Conservation (phyloP, 139 green algal genomes). For the Picochlorum sp. region DNA sequence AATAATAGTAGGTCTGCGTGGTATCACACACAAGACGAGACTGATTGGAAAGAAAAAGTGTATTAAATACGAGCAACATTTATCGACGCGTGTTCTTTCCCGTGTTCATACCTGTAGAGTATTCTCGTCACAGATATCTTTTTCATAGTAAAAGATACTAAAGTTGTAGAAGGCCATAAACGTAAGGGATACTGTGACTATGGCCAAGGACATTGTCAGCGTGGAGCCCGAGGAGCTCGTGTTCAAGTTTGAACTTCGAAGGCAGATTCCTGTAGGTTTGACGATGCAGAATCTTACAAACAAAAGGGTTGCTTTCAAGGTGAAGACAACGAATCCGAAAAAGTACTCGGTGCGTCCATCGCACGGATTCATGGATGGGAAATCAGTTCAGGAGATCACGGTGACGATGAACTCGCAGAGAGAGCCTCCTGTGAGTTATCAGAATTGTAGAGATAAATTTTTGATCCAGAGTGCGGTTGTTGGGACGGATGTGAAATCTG, state of each 20-base stretch:
- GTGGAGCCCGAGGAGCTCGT: not conserved
- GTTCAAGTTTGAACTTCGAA: constrained; percentile 58
- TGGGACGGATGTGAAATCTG: constrained; percentile 14
- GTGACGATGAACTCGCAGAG: constrained; percentile 56
- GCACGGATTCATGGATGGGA: constrained; percentile 47
- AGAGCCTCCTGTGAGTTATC: constrained; percentile 22
- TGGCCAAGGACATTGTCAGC: no score
- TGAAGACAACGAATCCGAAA: constrained; percentile 78
- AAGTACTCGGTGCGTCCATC: constrained; percentile 80
- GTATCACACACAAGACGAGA: no score
- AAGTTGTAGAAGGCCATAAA: no score
- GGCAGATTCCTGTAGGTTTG: constrained; percentile 61
- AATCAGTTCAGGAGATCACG: constrained; percentile 41
- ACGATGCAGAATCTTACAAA: constrained; percentile 46
- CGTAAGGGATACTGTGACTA: no score
- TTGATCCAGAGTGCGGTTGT: constrained; percentile 56
- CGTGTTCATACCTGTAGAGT: no score
- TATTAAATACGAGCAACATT: no score
- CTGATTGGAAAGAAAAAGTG: no score
- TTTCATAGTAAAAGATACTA: no score
- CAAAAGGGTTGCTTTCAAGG: constrained; percentile 65
- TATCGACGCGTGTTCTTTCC: no score
- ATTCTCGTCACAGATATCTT: no score
- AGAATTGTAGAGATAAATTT: constrained; percentile 74
- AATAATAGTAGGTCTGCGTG: no score